Base-by-base conservation (phyloP, 2,329 filamentous ascomycete genomes). In the Aspergillus tanneri region DNA sequence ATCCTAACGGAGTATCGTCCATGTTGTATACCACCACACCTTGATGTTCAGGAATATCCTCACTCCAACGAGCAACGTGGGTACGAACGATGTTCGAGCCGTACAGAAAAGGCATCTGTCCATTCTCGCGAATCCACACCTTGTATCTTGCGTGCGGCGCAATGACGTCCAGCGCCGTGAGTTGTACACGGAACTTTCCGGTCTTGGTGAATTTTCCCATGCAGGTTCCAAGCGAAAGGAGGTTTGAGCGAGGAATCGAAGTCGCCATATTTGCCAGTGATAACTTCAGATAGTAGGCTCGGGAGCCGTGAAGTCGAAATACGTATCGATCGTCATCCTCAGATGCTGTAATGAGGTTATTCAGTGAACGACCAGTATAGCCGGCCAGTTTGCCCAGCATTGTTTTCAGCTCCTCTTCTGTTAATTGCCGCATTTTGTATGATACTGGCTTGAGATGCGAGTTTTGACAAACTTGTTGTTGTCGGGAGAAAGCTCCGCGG, bases 61-160 rank as follows among this genome's bases (percentile, higher is more conserved):
- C 90, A 32, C 84, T 88, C 85, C 88, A 92, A 53, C 90, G 76
- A 16, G 89, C 89, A 14, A 93, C 82, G 68, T 90, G 87, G 24
- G 86, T 87, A 70, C 89, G 89, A 59, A 95, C 83, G 43, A 95
- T 79, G 70, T 97, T 91, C 48, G 89, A 88, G 44, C 93, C 93
- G 72, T 97, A 99, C 38, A 99, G 75, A 70, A 95, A 97, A 1
- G 93, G 92, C 90, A 96, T 96, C 65, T 95, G 91, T 58, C 93
- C 93, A 72, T 97, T 97, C 50, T 85, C 82, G 73, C 95, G 95
- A 59, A 99, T 86, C 90, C 91, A 97, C 60, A 97, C 85, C 82
- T 97, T 97, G 75, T 96, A 95, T 50, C 93, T 80, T 36, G 92
- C 92, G 70, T 96, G 90, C 57, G 89, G 86, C 48, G 91, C 88